Evolutionary conservation across 345 rosid species (phyloP).

Genomic region (Ceriops zippeliana): DNA sequence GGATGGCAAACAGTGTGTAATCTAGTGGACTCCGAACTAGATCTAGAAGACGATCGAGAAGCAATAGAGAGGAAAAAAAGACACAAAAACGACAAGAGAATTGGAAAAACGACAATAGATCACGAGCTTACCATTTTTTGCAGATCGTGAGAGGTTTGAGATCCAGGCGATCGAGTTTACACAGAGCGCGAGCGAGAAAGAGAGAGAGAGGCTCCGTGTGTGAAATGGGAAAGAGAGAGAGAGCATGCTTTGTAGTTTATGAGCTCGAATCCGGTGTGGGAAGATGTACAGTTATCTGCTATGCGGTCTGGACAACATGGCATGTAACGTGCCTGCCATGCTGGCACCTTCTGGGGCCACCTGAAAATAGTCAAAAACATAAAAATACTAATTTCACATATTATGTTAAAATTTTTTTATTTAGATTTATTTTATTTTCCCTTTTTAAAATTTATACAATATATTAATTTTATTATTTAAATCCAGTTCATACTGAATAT

Average conservation of each 20-base stretch:
- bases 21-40: constrained; percentile 16
- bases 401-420: too few species aligned
- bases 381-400: background rate
- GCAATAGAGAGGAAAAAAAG: constrained; percentile 1
- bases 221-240: background rate
- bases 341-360: background rate
- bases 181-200: background rate
- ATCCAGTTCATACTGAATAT: too few species aligned
- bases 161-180: constrained; percentile 15
- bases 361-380: too few species aligned
- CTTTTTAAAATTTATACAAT: too few species aligned
- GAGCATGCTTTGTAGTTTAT: background rate
- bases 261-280: too few species aligned
- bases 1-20: constrained; percentile 4
- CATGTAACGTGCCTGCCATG: constrained; percentile 1
- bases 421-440: too few species aligned
- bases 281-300: too few species aligned
- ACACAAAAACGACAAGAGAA: background rate
- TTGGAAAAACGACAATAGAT: constrained; percentile 6
- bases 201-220: background rate
- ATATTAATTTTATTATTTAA: too few species aligned
- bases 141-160: constrained; percentile 20
- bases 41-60: constrained; percentile 13
- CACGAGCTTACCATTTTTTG: constrained; percentile 30
- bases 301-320: too few species aligned